A percentile compares a stretch with the other conserved stretches of the same genome.
These are phyloP conservation scores for Fraxinus platypoda DNA, from an alignment of 305 asterid species.

Conservation along the genomic window DNA sequence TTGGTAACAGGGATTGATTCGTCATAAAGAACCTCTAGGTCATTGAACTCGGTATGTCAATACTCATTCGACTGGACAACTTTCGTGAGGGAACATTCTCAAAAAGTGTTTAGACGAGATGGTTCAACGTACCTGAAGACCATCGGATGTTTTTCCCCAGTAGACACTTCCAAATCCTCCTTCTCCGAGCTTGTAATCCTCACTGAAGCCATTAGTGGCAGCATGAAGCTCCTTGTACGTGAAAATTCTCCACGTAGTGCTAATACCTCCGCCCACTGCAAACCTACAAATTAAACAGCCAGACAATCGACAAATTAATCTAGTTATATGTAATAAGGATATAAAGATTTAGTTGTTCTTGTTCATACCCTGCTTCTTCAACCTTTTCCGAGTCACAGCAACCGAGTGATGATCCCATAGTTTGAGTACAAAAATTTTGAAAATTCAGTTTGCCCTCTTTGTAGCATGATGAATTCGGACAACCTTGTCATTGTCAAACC, in stretches of 20 bases:
- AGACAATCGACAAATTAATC: not conserved
- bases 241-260: constrained; percentile 62
- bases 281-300: constrained; percentile 28
- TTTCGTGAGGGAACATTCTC: not conserved
- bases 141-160: constrained; percentile 83
- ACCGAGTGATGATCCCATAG: constrained; percentile 61
- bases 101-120: not conserved
- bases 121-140: constrained; percentile 54
- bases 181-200: constrained; percentile 73
- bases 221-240: constrained; percentile 70
- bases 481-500: constrained; percentile 25
- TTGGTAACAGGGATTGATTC: not conserved
- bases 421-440: constrained; percentile 5
- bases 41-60: not conserved
- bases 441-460: constrained; percentile 1
- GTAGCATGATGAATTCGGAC: constrained; percentile 21
- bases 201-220: constrained; percentile 78
- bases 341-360: not conserved
- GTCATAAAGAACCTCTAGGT: not conserved
- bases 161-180: constrained; percentile 89
- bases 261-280: constrained; percentile 33
- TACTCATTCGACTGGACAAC: not conserved
- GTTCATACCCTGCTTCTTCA: constrained; percentile 62
- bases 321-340: not conserved
- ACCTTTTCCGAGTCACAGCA: constrained; percentile 65